Evolutionary conservation across 495 filamentous ascomycete species (phyloP).

Genomic region (Penicillium lividum): DNA sequence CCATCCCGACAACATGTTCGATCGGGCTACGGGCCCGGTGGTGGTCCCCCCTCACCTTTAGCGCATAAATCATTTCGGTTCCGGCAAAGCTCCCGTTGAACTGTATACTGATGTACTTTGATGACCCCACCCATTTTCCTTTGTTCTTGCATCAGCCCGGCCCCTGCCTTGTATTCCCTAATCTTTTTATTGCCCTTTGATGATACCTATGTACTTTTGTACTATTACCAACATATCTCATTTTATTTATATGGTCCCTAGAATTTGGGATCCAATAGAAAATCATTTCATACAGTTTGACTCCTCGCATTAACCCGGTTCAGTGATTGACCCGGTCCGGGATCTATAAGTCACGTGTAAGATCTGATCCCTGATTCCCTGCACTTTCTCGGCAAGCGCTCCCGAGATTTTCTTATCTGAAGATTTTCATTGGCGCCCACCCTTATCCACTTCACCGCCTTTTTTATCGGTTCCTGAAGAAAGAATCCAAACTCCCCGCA

Average conservation of each 20-base stretch:
- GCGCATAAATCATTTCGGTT: constrained; percentile 66
- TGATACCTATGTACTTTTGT: constrained; percentile 44
- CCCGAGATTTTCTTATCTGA: background rate
- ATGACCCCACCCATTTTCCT: constrained; percentile 27
- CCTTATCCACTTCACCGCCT: constrained; percentile 48
- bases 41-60: constrained; percentile 57
- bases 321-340: background rate
- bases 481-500: constrained; percentile 20
- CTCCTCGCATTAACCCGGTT: background rate
- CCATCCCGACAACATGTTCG: constrained; percentile 67
- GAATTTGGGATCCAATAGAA: background rate
- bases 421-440: constrained; percentile 25
- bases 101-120: constrained; percentile 20
- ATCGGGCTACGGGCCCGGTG: constrained; percentile 48
- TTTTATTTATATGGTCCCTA: constrained; percentile 2
- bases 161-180: constrained; percentile 25
- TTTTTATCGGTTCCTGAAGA: constrained; percentile 26
- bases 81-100: constrained; percentile 28
- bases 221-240: constrained; percentile 24
- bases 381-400: constrained; percentile 12
- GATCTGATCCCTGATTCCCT: background rate
- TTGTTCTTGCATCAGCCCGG: constrained; percentile 28
- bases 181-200: constrained; percentile 15
- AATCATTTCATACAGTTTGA: background rate
- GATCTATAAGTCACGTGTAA: background rate